Evolutionary conservation across 768 basidiomycete species (phyloP), one percentile per base, ranked within the genome.

Genomic region (Panaeolus papilionaceus): DNA sequence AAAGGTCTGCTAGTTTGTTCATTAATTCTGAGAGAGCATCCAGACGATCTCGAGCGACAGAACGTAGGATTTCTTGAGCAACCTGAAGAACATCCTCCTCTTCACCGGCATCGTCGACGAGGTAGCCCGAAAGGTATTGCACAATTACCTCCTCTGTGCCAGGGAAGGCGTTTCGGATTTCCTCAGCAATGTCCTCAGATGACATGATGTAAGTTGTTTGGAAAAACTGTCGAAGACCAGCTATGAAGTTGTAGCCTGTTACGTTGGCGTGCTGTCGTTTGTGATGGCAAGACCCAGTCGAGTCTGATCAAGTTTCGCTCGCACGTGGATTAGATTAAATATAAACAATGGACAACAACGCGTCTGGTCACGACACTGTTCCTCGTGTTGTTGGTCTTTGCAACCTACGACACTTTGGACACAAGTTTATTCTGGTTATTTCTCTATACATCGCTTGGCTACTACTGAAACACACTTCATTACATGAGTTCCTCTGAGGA

Each of bases 61-160:
- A 95, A 68, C 88, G 84, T 38, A 96, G 87, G 66, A 95, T 89
- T 66, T 87, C 83, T 40, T 88, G 86, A 26, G 92, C 87, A 45
- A 95, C 83, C 65, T 89, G 86, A n/a, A 96, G 85, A 37, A 94
- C 88, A 74, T 95, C 93, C 75, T 94, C 93, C 70, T 95, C 93
- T 76, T 94, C 92, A 45, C 91, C 91, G 11, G 93, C 92, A 76
- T 96, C 94, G 76, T 95, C 94, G 65, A 95, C 88, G 37, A 95
- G 88, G 74, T 93, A 94, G 45, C 94, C 94, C n/a, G 92, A 84
- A 38, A 96, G 85, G 75, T 95, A 96, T 68, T 94, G 91, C 4
- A 95, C 89, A 69, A 95, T 86, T 69, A 93, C 86, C 75, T 95
- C 94, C 73, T 96, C 94, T 1, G 92, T 90, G 9, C 88, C 92